Conservation (phyloP, 2,329 filamentous ascomycete species). For the Hymenoscyphus repandus region DNA sequence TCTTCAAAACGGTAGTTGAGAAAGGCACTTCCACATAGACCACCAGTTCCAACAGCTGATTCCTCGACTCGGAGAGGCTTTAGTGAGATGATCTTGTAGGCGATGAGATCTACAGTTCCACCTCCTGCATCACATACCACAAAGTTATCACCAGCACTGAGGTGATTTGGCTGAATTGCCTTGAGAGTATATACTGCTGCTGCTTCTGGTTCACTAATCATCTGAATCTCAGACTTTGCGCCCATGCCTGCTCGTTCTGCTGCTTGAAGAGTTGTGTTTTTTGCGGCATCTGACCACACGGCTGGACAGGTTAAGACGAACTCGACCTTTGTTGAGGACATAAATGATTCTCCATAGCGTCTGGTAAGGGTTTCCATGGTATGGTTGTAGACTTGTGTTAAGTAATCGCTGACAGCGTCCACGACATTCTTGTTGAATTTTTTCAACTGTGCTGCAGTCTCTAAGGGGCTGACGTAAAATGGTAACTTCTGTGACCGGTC, state of each 20-base stretch:
- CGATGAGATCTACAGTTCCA: conserved; percentile 68
- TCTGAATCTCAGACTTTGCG: conserved; percentile 61
- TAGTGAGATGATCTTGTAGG: conserved; percentile 73
- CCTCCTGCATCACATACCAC: conserved; percentile 53
- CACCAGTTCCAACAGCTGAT: conserved; percentile 73
- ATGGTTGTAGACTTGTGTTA: conserved; percentile 70
- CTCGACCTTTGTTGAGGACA: conserved; percentile 69
- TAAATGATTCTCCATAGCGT: conserved; percentile 73
- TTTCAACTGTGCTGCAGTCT: conserved; percentile 72
- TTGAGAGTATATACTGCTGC: conserved; percentile 76
- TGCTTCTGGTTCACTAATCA: conserved; percentile 77
- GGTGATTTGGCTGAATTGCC: conserved; percentile 69
- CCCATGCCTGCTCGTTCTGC: conserved; percentile 78
- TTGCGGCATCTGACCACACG: conserved; percentile 81
- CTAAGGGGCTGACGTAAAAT: conserved; percentile 72
- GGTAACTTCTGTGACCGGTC: conserved; percentile 76
- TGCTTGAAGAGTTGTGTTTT: conserved; percentile 73
- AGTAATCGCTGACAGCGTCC: conserved; percentile 74
- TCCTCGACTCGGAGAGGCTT: conserved; percentile 70
- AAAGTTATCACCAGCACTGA: conserved; percentile 60
- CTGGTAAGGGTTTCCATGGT: conserved; percentile 73
- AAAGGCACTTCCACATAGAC: conserved; percentile 72
- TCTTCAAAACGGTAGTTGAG: conserved; percentile 79
- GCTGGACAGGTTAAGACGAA: conserved; percentile 79
- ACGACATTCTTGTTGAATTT: conserved; percentile 71